Evolutionary conservation across 257 asterid species (phyloP).

Genomic region (Salvia splendens): DNA sequence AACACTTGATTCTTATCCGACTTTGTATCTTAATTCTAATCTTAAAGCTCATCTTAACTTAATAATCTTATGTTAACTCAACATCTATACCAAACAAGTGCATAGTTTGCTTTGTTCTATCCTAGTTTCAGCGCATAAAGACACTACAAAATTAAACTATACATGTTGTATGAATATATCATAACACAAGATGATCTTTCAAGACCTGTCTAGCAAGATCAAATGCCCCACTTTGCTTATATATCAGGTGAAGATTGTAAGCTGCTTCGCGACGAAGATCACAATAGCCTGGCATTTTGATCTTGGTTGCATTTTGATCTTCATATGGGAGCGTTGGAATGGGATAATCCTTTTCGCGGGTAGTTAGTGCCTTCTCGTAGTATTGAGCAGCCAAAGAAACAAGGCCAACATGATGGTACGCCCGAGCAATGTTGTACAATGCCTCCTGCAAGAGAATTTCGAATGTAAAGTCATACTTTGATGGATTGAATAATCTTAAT

Average conservation of each 20-base stretch:
- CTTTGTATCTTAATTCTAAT: no score
- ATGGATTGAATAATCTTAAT: no score
- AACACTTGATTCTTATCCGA: no score
- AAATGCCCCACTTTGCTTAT: conserved; percentile 71
- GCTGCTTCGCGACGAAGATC: conserved; percentile 86
- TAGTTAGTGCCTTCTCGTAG: conserved; percentile 66
- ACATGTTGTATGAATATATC: conserved; percentile 21
- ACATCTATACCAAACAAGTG: no score
- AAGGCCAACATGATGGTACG: conserved; percentile 80
- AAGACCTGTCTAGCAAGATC: conserved; percentile 85
- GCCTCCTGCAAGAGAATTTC: conserved; percentile 52
- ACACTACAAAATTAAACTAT: neutral
- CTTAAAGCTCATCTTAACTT: no score
- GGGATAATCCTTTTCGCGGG: conserved; percentile 56
- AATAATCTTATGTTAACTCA: no score
- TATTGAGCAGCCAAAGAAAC: conserved; percentile 62
- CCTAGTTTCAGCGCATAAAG: no score
- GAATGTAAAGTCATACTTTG: no score
- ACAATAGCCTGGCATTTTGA: conserved; percentile 57
- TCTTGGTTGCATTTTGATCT: conserved; percentile 35
- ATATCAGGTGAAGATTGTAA: conserved; percentile 75
- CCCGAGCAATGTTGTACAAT: conserved; percentile 70
- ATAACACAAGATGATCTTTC: conserved; percentile 58
- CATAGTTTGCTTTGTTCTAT: no score
- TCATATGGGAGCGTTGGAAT: conserved; percentile 68